Evolutionary conservation across 345 rosid species (phyloP).

Genomic region (Iberis pinnata): DNA sequence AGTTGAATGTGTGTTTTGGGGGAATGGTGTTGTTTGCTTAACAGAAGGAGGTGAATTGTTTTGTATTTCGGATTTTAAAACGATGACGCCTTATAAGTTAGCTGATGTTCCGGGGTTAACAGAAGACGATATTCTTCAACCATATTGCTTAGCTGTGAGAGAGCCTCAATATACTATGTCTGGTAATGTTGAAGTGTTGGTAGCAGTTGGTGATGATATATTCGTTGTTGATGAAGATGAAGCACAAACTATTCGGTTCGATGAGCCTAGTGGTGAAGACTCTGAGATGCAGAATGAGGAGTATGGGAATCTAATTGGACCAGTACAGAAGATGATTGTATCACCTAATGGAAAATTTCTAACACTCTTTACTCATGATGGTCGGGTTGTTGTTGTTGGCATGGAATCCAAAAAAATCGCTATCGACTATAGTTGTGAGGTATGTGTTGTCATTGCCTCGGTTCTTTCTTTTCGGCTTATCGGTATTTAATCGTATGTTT

Average conservation of each 20-base stretch:
- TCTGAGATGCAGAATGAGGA: constrained; percentile 50
- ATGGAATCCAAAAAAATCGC: constrained; percentile 42
- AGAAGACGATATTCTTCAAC: constrained; percentile 47
- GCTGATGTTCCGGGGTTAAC: constrained; percentile 43
- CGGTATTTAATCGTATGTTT: constrained; percentile 6
- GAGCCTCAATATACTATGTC: constrained; percentile 90
- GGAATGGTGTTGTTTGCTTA: constrained; percentile 78
- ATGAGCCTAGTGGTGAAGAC: constrained; percentile 20
- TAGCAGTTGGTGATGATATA: constrained; percentile 52
- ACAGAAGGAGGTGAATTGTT: constrained; percentile 64
- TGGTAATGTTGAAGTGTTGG: constrained; percentile 74
- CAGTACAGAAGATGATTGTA: constrained; percentile 72
- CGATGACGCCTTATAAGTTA: constrained; percentile 47
- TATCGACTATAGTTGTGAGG: constrained; percentile 73
- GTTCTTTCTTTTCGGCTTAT: constrained; percentile 14
- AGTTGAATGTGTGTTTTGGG: constrained; percentile 86
- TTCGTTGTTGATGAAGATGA: constrained; percentile 77
- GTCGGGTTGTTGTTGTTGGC: constrained; percentile 62
- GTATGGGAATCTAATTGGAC: constrained; percentile 44
- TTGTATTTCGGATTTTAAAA: constrained; percentile 68
- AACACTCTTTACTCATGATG: constrained; percentile 83
- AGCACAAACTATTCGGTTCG: constrained; percentile 36
- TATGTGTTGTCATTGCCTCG: constrained; percentile 26
- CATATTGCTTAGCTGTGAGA: constrained; percentile 64
- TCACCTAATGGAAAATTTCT: constrained; percentile 71